Evolutionary conservation across 768 basidiomycete species (phyloP), one percentile per base, ranked within the genome.

Genomic region (Rhodosporidiobolus sp.): DNA sequence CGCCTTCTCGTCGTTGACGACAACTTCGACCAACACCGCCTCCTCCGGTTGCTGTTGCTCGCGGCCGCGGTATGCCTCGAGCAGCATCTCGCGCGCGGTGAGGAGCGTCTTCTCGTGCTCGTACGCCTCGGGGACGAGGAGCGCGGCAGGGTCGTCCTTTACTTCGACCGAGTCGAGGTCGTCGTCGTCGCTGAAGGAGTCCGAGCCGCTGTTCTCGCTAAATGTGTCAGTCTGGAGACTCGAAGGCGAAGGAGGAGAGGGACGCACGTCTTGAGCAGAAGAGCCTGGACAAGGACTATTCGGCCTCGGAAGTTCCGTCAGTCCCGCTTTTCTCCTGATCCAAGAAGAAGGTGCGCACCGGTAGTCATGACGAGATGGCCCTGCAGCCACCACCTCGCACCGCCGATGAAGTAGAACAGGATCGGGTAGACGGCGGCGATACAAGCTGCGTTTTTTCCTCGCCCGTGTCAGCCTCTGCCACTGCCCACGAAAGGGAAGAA

Each of bases 341-440:
- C n/a, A n/a, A n/a, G n/a, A n/a, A 28, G 8, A 22, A 22, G 24
- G n/a, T 22, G 24, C 34, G 34, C 17, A 63, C 62, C 62, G 26
- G 35, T 35, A 4, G 35, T 19, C n/a, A 53, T 16, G 8, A 24
- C 49, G n/a, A 63, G 50, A 38, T 53, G 20, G 6, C n/a, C 34
- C 50, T 63, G 49, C 14, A 63, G 11, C 62, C 34, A 52, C 11
- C 10, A 0, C 14, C 6, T 38, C 20, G 43, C 26, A 6, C n/a
- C 62, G 24, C 26, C 7, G 16, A 43, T 45, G 14, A 59, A 38
- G 58, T n/a, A 45, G 58, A n/a, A 45, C 24, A 54, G 53, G 35
- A 64, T 24, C 1, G 63, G 63, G 52, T 52, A 64, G 3, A 55
- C 28, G 38, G 28, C 43, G 9, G 63, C 63, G 28, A 64, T 55